Evolutionary conservation across 1,139 yeast species (phyloP).

Genomic region (Saccharomyces pastorianus): DNA sequence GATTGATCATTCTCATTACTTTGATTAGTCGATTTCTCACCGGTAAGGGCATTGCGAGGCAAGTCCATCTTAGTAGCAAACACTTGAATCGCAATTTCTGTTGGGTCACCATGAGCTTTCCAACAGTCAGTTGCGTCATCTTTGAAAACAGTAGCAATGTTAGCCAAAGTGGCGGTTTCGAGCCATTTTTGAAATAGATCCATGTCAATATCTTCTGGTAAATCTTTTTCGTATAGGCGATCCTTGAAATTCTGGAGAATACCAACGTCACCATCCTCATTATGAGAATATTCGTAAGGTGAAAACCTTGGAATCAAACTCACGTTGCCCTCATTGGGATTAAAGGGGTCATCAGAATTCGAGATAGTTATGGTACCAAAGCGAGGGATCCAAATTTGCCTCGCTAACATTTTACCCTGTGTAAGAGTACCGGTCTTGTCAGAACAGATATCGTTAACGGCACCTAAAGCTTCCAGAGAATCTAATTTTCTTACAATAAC

Average conservation of each 20-base stretch:
- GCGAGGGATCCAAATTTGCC: conserved; percentile 77
- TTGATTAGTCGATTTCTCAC: conserved; percentile 43
- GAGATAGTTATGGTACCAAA: conserved; percentile 58
- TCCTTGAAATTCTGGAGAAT: conserved; percentile 41
- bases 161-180: conserved; percentile 74
- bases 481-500: conserved; percentile 93
- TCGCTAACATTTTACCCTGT: conserved; percentile 89
- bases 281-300: conserved; percentile 44
- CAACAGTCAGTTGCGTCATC: conserved; percentile 44
- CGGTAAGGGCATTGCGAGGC: conserved; percentile 63
- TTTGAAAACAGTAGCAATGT: conserved; percentile 63
- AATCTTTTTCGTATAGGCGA: conserved; percentile 35
- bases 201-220: conserved; percentile 33
- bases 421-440: conserved; percentile 96
- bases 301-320: conserved; percentile 32
- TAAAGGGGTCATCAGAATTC: conserved; percentile 59
- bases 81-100: conserved; percentile 86
- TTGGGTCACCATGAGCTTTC: conserved; percentile 84
- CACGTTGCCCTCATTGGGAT: conserved; percentile 61
- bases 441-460: conserved; percentile 90
- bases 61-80: conserved; percentile 39
- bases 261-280: conserved; percentile 43
- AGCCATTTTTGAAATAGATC: conserved; percentile 47
- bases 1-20: conserved; percentile 28
- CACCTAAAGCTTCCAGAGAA: conserved; percentile 90